Evolutionary conservation across 225 moss, liverwort and hornwort genomes (phyloP), one percentile per base, ranked within the genome.

Genomic region (Polytrichum formosum): DNA sequence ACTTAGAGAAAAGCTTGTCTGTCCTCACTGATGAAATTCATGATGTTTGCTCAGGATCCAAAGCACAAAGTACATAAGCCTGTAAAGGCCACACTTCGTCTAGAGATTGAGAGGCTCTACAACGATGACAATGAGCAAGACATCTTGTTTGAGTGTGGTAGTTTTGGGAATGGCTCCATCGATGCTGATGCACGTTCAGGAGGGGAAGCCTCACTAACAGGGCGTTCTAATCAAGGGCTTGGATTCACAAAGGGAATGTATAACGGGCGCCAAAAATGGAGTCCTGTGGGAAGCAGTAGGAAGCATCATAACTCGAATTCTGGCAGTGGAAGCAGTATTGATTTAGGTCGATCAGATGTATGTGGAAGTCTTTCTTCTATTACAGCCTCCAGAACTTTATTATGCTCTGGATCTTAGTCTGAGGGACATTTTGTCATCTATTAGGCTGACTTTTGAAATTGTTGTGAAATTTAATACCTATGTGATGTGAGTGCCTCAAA

Each of bases 21-120:
- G 19, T 21, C 26, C 55, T 13, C 4, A 46, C 46, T 46, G 46
- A 46, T 46, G 13, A 46, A 46, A 46, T 46, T 46, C 13, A 46
- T 16, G 58, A 23, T 58, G 58, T 58, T 58, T 80, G 3, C 66
- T 77, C 82, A 98, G 97, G 98, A 98, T 67, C 92, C 94, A 19
- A 98, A 98, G 75, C 91, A 92, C 71, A 94, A 92, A 85, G 76
- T 91, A 18, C 98, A 98, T 77, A 98, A 98, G 80, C 94, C 94
- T 77, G 94, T 98, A 72, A 98, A 98, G 84, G 98, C 90, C 55
- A 92, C 90, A 55, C 78, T 98, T 79, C 94, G 91, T 67, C 75
- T 98, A 70, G 98, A 98, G 70, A 91, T 98, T 73, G 98, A 98
- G 78, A 78, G 92, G 72, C 78, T 94, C 64, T 71, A 75, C 67